Base-by-base conservation (phyloP, 2,329 filamentous ascomycete species). In the Aureobasidium leucospermi region DNA sequence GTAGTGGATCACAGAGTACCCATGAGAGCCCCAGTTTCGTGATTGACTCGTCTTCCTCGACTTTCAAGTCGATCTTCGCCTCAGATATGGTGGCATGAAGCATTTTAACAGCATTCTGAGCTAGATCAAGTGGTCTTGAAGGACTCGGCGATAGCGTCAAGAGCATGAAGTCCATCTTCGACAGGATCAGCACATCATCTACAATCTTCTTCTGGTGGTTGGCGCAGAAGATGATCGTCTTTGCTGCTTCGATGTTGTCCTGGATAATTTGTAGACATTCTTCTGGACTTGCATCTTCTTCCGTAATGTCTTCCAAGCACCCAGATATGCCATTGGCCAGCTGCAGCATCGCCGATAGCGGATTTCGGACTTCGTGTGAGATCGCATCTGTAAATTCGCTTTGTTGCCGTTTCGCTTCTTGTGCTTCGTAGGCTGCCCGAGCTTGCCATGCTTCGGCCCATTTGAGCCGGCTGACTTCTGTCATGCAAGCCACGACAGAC, bases 111-210 rank as follows among this genome's bases (percentile, higher is more conserved):
- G 73, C 71, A 42, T 68, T 67, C 7, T 64, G 63, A 15, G 75
- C 63, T 1, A 77, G 64, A 38, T 69, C 69, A 1, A 67, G 34
- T 67, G 69, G 11, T 63, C 64, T 28, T 74, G 63, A 2, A 76
- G 64, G 0, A 49, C 71, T 72, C 0, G 76, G 75, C 2, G 72
- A 74, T 19, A 78, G 73, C 4, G 71, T 67, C 9, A 71, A 58
- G 45, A 70, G 62, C 19, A 66, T 62, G 1, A 67, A 67, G 32
- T 71, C 68, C 15, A 71, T 62, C 23, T 68, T 76, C 1, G 71
- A 74, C 16, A 78, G 64, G 2, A 75, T 78, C 31, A 79, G 64
- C 0, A 79, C 72, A 60, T 78, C 76, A 60, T 79, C 76, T 2
- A 78, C 75, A 41, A 79, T 78, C 3, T 74, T 67, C 9, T 45